phyloP scores from a whole-genome alignment of 1,284 basidiomycete species.

The Apiotrichum laibachii region DNA sequence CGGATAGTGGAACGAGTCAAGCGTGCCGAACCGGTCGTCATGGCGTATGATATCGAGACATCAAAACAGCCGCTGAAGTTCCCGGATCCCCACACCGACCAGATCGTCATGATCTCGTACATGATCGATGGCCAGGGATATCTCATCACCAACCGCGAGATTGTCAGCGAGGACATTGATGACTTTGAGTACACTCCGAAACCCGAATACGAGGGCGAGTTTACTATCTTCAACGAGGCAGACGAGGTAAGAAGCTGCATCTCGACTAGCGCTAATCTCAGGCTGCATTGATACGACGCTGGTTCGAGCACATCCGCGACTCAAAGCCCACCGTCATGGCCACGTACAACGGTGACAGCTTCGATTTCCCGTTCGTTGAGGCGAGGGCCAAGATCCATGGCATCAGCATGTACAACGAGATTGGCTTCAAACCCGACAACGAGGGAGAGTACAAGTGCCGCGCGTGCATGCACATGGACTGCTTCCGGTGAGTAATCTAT shows the following conservation, averaged over 20 bases:
- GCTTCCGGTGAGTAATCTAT: constrained; percentile 64
- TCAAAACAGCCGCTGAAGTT: constrained; percentile 98
- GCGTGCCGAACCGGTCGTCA: constrained; percentile 97
- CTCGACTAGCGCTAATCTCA: constrained; percentile 34
- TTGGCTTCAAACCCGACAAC: constrained; percentile 83
- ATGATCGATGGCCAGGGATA: constrained; percentile 69
- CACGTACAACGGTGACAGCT: constrained; percentile 98
- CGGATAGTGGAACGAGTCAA: constrained; percentile 82
- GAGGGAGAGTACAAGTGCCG: constrained; percentile 96
- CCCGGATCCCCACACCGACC: constrained; percentile 91
- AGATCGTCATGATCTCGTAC: constrained; percentile 99
- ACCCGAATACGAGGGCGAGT: constrained; percentile 96
- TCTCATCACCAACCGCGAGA: constrained; percentile 96
- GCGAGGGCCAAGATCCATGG: constrained; percentile 83
- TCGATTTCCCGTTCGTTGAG: constrained; percentile 98
- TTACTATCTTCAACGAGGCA: constrained; percentile 91
- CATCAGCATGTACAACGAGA: constrained; percentile 95
- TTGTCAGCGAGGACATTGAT: constrained; percentile 95
- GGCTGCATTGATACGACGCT: constrained; percentile 75
- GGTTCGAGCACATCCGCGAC: constrained; percentile 91
- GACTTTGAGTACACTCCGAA: constrained; percentile 99
- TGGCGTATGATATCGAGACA: constrained; percentile 99
- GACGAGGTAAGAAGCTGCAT: constrained; percentile 67
- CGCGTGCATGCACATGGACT: constrained; percentile 97
- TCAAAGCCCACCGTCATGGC: constrained; percentile 95